These are phyloP conservation scores for Chalciporus chontae DNA, from an alignment of 768 basidiomycete genomes.

Conservation along the genomic window DNA sequence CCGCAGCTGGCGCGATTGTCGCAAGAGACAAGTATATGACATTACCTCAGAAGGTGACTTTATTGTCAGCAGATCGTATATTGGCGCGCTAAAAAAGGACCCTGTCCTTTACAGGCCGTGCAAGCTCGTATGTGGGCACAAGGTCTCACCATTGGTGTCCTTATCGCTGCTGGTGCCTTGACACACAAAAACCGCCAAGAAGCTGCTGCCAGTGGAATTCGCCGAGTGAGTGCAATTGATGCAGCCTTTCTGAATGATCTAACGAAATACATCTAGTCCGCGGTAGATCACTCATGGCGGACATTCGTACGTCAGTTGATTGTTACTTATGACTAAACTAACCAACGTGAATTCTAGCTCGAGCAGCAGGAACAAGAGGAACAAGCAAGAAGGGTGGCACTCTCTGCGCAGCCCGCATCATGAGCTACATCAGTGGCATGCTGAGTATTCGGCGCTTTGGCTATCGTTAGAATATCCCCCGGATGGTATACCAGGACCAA, in stretches of 20 bases:
- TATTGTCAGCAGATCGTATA: constrained; percentile 32
- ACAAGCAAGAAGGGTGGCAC: constrained; percentile 12
- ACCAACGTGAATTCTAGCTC: constrained; percentile 14
- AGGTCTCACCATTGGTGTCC: constrained; percentile 71
- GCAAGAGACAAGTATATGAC: constrained; percentile 51
- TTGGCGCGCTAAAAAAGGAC: constrained; percentile 11
- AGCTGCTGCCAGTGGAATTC: constrained; percentile 24
- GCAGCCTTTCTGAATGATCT: neutral
- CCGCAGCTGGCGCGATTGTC: constrained; percentile 60
- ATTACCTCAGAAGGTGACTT: constrained; percentile 26
- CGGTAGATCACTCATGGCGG: constrained; percentile 28
- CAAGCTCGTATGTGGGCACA: constrained; percentile 91
- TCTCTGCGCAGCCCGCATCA: neutral
- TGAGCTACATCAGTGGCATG: neutral
- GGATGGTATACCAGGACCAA: no score
- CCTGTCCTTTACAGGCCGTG: constrained; percentile 49
- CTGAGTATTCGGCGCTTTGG: no score
- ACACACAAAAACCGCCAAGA: constrained; percentile 49
- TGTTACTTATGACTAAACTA: neutral
- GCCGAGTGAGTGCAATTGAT: constrained; percentile 16
- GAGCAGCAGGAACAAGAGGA: constrained; percentile 27
- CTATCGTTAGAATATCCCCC: no score
- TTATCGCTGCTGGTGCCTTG: constrained; percentile 67
- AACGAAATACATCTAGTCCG: constrained; percentile 7
- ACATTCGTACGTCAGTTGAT: constrained; percentile 19